These are phyloP conservation scores for Toxicodendron radicans DNA, from an alignment of 345 rosid genomes.

Conservation along the genomic window DNA sequence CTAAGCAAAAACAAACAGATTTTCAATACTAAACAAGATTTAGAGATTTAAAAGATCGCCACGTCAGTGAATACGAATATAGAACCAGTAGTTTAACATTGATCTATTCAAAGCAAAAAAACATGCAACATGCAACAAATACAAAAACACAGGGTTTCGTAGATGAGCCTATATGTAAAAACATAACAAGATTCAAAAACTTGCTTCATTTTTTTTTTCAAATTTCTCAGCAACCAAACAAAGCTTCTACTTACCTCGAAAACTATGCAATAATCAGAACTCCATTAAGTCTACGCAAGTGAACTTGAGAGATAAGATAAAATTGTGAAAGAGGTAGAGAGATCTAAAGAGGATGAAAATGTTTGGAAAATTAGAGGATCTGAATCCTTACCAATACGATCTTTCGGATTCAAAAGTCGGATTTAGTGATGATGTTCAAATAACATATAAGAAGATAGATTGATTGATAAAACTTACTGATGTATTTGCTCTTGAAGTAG, in stretches of 20 bases:
- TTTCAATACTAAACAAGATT: background rate
- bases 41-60: conserved; percentile 5
- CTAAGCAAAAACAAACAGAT: conserved; percentile 8
- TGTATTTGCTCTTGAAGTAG: too few species aligned
- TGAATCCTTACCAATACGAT: conserved; percentile 28
- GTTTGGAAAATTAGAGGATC: conserved; percentile 32
- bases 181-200: conserved; percentile 19
- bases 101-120: conserved; percentile 33
- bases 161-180: background rate
- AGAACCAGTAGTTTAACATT: conserved; percentile 20
- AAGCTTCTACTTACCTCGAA: conserved; percentile 31
- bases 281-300: conserved; percentile 28
- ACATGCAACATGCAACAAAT: conserved; percentile 12
- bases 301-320: conserved; percentile 14
- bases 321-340: conserved; percentile 16
- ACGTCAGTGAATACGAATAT: conserved; percentile 5
- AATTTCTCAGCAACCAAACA: conserved; percentile 37
- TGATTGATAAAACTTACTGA: too few species aligned
- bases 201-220: conserved; percentile 17
- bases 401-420: conserved; percentile 16
- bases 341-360: conserved; percentile 27
- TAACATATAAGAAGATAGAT: too few species aligned
- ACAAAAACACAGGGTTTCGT: background rate
- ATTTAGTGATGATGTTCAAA: too few species aligned
- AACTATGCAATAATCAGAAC: conserved; percentile 38